Percentiles rank a stretch among this genome's conserved stretches.
These are phyloP conservation scores for Sporobolomyces phaffii DNA, from an alignment of 768 basidiomycete genomes.

Conservation along the genomic window DNA sequence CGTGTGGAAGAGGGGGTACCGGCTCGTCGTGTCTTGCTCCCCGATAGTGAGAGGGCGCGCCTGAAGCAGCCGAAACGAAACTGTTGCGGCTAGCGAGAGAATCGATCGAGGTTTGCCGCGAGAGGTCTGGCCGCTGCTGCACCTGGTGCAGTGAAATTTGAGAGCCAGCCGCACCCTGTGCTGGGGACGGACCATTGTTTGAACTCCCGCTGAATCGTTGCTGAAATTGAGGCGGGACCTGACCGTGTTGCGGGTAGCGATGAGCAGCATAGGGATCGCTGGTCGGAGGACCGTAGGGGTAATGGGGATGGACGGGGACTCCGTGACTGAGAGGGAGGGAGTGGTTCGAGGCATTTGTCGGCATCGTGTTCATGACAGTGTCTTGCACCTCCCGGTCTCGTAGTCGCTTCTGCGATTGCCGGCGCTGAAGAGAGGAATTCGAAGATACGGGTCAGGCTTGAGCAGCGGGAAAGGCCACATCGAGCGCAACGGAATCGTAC, in stretches of 20 bases:
- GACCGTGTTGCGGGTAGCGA: constrained; percentile 5
- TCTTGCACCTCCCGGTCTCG: constrained; percentile 36
- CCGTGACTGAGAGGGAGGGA: neutral
- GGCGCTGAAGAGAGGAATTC: neutral
- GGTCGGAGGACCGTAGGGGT: constrained; percentile 1
- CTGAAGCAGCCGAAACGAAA: constrained; percentile 4
- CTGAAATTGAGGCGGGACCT: neutral
- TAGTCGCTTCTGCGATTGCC: constrained; percentile 36
- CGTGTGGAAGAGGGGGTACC: neutral
- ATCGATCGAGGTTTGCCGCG: constrained; percentile 19
- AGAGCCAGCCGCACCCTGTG: neutral
- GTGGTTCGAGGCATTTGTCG: constrained; percentile 8
- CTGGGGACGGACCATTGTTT: neutral
- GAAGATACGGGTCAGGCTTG: too few relatives aligned
- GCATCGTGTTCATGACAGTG: neutral
- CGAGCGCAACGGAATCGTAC: neutral
- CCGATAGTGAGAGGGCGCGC: neutral
- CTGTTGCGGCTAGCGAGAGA: constrained; percentile 20
- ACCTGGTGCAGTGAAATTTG: neutral
- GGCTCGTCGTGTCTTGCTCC: neutral
- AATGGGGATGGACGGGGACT: constrained; percentile 7
- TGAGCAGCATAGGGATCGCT: constrained; percentile 10
- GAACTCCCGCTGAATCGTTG: neutral
- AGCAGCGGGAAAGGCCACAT: too few relatives aligned
- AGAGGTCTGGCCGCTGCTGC: constrained; percentile 6